Evolutionary conservation across 2,329 filamentous ascomycete genomes (phyloP), one percentile per base, ranked within the genome.

Genomic region (Cryphonectria parasitica): DNA sequence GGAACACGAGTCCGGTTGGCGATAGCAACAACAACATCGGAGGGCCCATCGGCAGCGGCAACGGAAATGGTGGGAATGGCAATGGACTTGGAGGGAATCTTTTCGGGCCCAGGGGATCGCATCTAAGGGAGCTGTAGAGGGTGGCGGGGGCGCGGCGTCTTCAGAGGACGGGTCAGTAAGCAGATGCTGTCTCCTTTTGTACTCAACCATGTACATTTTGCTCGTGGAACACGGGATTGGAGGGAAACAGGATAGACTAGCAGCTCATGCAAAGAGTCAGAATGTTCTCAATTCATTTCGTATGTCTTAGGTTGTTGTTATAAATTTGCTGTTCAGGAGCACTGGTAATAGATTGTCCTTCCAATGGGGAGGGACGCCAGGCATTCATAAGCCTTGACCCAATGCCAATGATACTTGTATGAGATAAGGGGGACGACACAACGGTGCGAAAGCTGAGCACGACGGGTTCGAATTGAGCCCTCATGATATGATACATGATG

Each of bases 1-100:
- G 72, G 61, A 76, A 76, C 39, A 74, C 78, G 4, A 72, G 71
- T 36, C 71, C 71, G 0, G 66, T 72, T 31, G 71, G 62, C 1
- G 71, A 72, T 17, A 64, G 49, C 17, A 45, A 56, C 11, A 58
- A 28, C 22, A 49, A 49, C 54, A 58, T 31, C 28, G 66, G 66
- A 19, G 43, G 63, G 4, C 54, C 54, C 1, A 56, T 63, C 8
- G 63, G 70, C 7, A 36, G 22, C 6, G 64, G 69, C 3, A 49
- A 31, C 13, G 64, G 67, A 4, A 49, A 54, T 41, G 70, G 70
- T 5, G 56, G 39, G 19, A 43, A 67, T 66, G 31, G 66, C 15
- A 41, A 60, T 11, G 66, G 69, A 17, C 63, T 63, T 17, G 43
- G 66, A 3, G 66, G 58, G 15, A 68, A 31, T 19, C 58, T 68